Evolutionary conservation across 495 filamentous ascomycete genomes (phyloP).

Genomic region (Aspergillus wentii): DNA sequence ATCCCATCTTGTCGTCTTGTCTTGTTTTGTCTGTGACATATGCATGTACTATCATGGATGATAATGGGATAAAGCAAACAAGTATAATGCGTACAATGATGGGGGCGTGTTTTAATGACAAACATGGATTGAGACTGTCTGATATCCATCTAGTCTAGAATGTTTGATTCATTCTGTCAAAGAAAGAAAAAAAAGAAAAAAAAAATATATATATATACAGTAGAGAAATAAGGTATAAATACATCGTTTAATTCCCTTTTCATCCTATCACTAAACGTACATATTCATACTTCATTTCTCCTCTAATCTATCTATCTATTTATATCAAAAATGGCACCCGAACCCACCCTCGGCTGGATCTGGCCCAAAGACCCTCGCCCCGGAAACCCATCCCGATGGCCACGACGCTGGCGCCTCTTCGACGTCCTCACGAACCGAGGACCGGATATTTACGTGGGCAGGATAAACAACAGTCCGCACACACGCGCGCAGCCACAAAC

Average conservation of each 20-base stretch:
- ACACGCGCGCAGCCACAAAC: not conserved
- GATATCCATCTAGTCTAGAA: too few species aligned
- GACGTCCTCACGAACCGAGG: constrained; percentile 37
- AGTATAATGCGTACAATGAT: too few species aligned
- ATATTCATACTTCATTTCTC: not conserved
- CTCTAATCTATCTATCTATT: too few species aligned
- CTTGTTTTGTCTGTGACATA: too few species aligned
- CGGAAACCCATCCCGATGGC: constrained; percentile 29
- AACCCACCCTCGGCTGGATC: constrained; percentile 27
- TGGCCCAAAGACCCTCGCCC: constrained; percentile 38
- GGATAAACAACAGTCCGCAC: constrained; percentile 5
- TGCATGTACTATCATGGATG: not conserved
- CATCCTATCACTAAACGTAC: not conserved
- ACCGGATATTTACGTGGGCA: constrained; percentile 39
- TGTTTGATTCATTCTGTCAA: not conserved
- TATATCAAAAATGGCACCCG: constrained; percentile 10
- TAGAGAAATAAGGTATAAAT: not conserved
- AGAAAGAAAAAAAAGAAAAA: not conserved
- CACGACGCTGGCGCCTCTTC: constrained; percentile 26
- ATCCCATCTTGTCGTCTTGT: too few species aligned
- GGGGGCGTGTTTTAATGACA: too few species aligned
- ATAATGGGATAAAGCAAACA: too few species aligned
- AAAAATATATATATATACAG: not conserved
- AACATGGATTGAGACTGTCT: not conserved
- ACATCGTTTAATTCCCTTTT: not conserved